Conservation (phyloP, 129 eudicot species). For the Sambucus nigra region DNA sequence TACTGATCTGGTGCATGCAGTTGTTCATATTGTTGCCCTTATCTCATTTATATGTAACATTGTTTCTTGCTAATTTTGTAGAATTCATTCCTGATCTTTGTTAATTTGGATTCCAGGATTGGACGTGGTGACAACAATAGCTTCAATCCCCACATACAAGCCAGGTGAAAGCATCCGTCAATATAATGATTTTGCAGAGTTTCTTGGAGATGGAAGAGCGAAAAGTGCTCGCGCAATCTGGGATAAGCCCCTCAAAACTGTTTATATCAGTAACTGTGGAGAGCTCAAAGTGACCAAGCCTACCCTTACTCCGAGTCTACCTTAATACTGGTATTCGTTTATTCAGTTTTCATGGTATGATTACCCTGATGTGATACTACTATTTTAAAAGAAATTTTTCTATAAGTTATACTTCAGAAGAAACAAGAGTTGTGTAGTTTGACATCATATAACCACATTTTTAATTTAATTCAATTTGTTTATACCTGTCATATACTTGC, state of each 20-base stretch:
- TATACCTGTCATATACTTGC: no score
- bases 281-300: conserved; percentile 80
- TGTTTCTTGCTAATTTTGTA: no score
- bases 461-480: no score
- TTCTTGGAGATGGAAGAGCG: conserved; percentile 90
- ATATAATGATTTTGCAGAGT: conserved; percentile 82
- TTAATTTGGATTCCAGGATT: conserved; percentile 41
- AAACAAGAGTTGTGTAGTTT: background rate
- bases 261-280: conserved; percentile 89
- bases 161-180: conserved; percentile 75
- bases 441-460: no score
- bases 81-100: background rate
- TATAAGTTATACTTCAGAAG: background rate
- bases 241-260: conserved; percentile 73
- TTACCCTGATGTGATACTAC: background rate
- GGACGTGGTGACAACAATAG: conserved; percentile 71
- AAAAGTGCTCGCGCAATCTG: conserved; percentile 79
- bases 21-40: no score
- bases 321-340: conserved; percentile 22
- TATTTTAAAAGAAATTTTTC: background rate
- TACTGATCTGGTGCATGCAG: no score
- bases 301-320: conserved; percentile 72
- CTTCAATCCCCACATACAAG: conserved; percentile 66
- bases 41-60: no score
- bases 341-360: background rate